Evolutionary conservation across 257 asterid species (phyloP), one percentile per base, ranked within the genome.

Genomic region (Galeopsis tetrahit): DNA sequence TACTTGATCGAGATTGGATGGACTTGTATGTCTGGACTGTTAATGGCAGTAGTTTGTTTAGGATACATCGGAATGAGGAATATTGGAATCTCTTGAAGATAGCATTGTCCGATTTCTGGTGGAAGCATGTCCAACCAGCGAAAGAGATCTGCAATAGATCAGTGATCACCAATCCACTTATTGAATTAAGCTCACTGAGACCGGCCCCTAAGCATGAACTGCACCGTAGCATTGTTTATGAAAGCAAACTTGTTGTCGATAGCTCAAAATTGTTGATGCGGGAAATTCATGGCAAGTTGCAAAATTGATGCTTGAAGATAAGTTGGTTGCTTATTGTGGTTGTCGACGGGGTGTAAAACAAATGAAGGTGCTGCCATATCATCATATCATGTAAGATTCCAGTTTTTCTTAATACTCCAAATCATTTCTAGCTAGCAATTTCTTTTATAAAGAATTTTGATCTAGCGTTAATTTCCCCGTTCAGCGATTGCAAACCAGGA

Each of bases 51-150:
- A 90, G 96, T 78, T 82, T 89, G 84, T 86, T 93, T 75, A 88
- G 92, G 84, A 34, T 93, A 72, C 13, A 89, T 43, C 81, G 97
- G 36, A 80, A 87, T 76, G 57, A 6, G 40, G 90, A 86, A 40
- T 90, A 93, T 73, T 90, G 97, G 97, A 65, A 78, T 17, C 10
- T 75, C 17, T 63, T 93, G 79, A 82, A 81, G 80, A 76, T 71
- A 35, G 95, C 94, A 5, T 78, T 90, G 77, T 89, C 89, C 39
- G 98, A 93, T 88, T 90, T 93, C 76, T 93, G 98, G 98, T 91
- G 92, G 96, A 81, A 87, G 44, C 91, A 91, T 73, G 97, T 89
- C 64, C 90, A 83, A 52, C 97, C 98, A 3, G 96, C 97, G 1
- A 86, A 88, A 69, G 88, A 89, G 84, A 52, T 80, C 62, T 85